Conservation (phyloP, 2,329 filamentous ascomycete species). For the Lachnellula suecica region DNA sequence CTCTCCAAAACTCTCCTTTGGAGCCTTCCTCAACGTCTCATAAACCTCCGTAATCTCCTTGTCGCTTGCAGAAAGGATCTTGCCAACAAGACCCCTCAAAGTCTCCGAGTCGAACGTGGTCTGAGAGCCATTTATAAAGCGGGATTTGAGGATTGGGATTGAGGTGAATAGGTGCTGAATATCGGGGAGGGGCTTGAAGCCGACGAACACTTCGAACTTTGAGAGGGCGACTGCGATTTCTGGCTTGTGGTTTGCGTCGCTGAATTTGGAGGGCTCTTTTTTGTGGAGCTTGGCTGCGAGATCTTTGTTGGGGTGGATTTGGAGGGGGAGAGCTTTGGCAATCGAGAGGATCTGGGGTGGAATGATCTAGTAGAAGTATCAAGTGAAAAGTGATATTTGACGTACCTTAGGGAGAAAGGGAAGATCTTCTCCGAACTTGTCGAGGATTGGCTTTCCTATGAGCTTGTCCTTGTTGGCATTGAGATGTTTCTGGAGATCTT, state of each 20-base stretch:
- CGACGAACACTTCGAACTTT: conserved; percentile 74
- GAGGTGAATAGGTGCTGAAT: conserved; percentile 55
- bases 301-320: conserved; percentile 71
- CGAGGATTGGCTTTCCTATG: conserved; percentile 59
- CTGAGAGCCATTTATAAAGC: conserved; percentile 27
- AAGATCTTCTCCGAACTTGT: conserved; percentile 63
- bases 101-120: conserved; percentile 54
- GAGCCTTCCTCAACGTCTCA: conserved; percentile 47
- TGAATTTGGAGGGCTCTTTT: conserved; percentile 63
- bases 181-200: conserved; percentile 65
- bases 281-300: conserved; percentile 64
- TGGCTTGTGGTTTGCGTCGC: conserved; percentile 75
- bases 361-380: neutral
- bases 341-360: conserved; percentile 63
- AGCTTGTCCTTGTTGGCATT: conserved; percentile 60
- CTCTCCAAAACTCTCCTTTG: conserved; percentile 45
- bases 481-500: conserved; percentile 64
- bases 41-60: conserved; percentile 43
- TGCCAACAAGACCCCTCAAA: conserved; percentile 51
- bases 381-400: neutral
- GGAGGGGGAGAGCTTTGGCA: conserved; percentile 70
- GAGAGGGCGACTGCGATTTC: conserved; percentile 73
- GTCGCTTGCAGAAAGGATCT: conserved; percentile 44
- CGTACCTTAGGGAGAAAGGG: conserved; percentile 70
- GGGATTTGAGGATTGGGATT: conserved; percentile 22